These are phyloP conservation scores for Chimonanthus praecox DNA, from an alignment of 164 flowering plant genomes.

Conservation along the genomic window DNA sequence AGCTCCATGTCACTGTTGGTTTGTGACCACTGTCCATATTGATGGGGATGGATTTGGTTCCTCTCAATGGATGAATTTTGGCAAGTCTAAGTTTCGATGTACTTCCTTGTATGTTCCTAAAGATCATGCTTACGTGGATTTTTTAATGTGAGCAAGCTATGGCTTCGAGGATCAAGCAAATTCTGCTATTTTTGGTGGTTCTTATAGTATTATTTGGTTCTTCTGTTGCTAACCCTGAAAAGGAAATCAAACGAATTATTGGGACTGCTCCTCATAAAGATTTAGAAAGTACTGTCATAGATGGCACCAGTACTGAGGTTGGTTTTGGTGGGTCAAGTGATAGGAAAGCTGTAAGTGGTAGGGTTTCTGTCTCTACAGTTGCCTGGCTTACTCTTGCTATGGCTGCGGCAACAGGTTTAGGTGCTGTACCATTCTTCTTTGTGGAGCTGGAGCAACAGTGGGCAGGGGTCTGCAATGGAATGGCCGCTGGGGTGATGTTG, in stretches of 20 bases:
- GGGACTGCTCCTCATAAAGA: conserved; percentile 66
- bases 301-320: conserved; percentile 57
- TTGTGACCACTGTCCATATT: background rate
- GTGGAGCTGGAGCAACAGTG: conserved; percentile 94
- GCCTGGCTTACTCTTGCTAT: conserved; percentile 81
- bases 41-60: background rate
- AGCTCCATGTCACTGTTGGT: background rate
- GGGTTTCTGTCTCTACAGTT: conserved; percentile 80
- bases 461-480: conserved; percentile 96
- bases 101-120: background rate
- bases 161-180: conserved; percentile 22
- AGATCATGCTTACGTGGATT: background rate
- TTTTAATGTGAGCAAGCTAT: conserved; percentile 17
- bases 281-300: conserved; percentile 42
- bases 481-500: conserved; percentile 99
- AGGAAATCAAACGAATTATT: conserved; percentile 18
- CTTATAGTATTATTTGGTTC: conserved; percentile 17
- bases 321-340: conserved; percentile 23
- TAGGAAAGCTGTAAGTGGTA: conserved; percentile 35
- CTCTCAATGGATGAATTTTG: background rate
- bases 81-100: background rate
- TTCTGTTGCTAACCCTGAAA: conserved; percentile 30
- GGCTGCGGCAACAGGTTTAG: conserved; percentile 98
- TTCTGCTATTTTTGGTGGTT: conserved; percentile 28
- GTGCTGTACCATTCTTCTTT: conserved; percentile 97